Conservation (phyloP, 345 rosid genomes). For the Cardamine resedifolia region DNA sequence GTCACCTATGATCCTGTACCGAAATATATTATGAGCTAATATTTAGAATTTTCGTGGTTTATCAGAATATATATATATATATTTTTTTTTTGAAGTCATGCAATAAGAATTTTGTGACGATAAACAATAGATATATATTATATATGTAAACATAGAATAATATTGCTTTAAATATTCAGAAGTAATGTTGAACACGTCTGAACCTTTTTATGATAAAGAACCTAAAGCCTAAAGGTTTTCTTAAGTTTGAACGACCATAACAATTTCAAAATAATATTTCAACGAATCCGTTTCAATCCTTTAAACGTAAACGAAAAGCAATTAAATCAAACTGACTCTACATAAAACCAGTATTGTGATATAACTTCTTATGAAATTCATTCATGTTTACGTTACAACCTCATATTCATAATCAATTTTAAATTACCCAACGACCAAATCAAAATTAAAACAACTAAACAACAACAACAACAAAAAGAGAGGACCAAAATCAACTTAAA, state of each 20-base stretch:
- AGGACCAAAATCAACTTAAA: constrained; percentile 5
- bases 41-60: too few relatives aligned
- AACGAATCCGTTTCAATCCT: neutral
- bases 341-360: neutral
- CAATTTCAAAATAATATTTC: neutral
- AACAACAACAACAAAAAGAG: neutral
- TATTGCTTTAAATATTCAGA: neutral
- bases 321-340: neutral
- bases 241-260: neutral
- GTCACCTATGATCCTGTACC: too few relatives aligned
- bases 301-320: neutral
- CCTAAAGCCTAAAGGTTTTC: neutral
- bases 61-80: too few relatives aligned
- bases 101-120: neutral
- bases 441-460: neutral
- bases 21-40: too few relatives aligned
- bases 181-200: neutral
- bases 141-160: neutral
- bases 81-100: too few relatives aligned
- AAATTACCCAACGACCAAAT: neutral
- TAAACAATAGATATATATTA: too few relatives aligned
- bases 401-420: neutral
- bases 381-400: constrained; percentile 5
- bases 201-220: neutral
- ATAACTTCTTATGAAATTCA: neutral